These are phyloP conservation scores for Parathielavia appendiculata DNA, from an alignment of 495 filamentous ascomycete species.

Conservation along the genomic window DNA sequence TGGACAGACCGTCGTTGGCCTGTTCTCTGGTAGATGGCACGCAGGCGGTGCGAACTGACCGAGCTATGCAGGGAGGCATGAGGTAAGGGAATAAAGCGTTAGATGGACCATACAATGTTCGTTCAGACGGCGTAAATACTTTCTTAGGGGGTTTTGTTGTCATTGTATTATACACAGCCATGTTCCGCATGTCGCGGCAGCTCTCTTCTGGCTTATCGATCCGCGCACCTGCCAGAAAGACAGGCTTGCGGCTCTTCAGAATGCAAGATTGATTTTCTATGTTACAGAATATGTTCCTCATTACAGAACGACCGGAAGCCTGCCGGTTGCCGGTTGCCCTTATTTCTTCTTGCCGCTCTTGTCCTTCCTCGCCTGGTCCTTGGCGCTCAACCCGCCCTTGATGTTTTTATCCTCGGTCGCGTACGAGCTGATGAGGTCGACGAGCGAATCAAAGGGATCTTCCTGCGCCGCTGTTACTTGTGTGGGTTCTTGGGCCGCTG, in stretches of 20 bases:
- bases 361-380: constrained; percentile 31
- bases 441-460: constrained; percentile 49
- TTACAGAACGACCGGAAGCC: not conserved
- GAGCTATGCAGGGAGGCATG: not conserved
- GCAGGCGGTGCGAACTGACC: not conserved
- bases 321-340: not conserved
- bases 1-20: constrained; percentile 3
- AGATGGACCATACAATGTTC: not conserved
- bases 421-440: constrained; percentile 68
- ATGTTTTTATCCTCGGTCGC: constrained; percentile 33
- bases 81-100: not conserved
- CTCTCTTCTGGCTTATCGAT: constrained; percentile 7
- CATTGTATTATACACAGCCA: constrained; percentile 22
- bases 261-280: constrained; percentile 13
- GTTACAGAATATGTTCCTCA: constrained; percentile 16
- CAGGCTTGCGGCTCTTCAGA: not conserved
- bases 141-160: not conserved
- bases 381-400: constrained; percentile 29
- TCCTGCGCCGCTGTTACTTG: constrained; percentile 23
- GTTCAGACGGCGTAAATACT: not conserved
- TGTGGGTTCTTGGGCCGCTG: constrained; percentile 4
- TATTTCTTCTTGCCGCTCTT: constrained; percentile 29
- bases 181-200: not conserved
- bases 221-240: not conserved
- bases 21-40: not conserved